These are phyloP conservation scores for Trifolium repens DNA, from an alignment of 306 rosid genomes.

Conservation along the genomic window DNA sequence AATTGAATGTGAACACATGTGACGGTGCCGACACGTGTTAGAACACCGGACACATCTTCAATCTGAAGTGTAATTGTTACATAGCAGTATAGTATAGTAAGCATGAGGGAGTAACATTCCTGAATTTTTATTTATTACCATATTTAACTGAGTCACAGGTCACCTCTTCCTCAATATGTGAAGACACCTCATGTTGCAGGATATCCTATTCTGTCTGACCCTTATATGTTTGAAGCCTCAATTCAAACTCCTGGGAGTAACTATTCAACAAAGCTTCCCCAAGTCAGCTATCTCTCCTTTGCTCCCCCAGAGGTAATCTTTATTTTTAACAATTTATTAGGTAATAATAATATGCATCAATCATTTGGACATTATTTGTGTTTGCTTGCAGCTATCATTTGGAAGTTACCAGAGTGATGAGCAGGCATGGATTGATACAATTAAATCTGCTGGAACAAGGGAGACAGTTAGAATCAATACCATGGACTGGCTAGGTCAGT, in stretches of 20 bases:
- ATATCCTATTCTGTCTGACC: slow-evolving; percentile 73
- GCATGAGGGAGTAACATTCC: not conserved
- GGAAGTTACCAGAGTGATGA: slow-evolving; percentile 82
- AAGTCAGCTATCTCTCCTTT: slow-evolving; percentile 76
- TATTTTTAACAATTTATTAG: slow-evolving; percentile 25
- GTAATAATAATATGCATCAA: slow-evolving; percentile 35
- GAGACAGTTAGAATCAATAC: slow-evolving; percentile 75
- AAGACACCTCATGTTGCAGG: slow-evolving; percentile 68
- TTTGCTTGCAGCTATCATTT: slow-evolving; percentile 74
- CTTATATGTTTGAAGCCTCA: slow-evolving; percentile 54
- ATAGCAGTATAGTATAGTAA: not conserved
- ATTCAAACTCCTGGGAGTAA: slow-evolving; percentile 69
- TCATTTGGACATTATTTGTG: slow-evolving; percentile 37
- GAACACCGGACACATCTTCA: not conserved
- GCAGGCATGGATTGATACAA: slow-evolving; percentile 90
- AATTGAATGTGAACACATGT: not conserved
- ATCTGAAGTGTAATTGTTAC: not conserved
- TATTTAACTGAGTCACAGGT: slow-evolving; percentile 51
- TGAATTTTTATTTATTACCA: slow-evolving; percentile 24
- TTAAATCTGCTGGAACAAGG: slow-evolving; percentile 65
- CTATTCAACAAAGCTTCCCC: slow-evolving; percentile 58
- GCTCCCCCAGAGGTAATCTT: slow-evolving; percentile 92
- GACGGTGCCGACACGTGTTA: not conserved
- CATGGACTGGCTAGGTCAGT: slow-evolving; percentile 98
- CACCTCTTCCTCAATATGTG: slow-evolving; percentile 70